Conservation (phyloP, 1,284 basidiomycete genomes). For the Pholiota adiposa region DNA sequence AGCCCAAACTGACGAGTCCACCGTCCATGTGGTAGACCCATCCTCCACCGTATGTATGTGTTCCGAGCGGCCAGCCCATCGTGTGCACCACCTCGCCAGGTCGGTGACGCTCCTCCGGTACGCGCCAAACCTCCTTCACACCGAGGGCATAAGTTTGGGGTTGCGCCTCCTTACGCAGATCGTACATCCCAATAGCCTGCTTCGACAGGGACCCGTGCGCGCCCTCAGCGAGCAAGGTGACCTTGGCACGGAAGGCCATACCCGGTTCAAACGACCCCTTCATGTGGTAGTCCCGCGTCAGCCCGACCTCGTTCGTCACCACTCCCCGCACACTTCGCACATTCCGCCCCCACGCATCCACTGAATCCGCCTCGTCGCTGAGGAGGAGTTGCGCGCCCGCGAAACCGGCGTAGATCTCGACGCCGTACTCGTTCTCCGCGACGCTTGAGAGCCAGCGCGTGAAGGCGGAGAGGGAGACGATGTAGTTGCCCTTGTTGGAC, state of each 20-base stretch:
- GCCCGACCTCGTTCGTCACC: constrained; percentile 93
- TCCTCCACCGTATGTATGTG: constrained; percentile 90
- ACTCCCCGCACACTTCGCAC: constrained; percentile 81
- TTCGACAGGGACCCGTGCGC: constrained; percentile 94
- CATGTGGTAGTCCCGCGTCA: constrained; percentile 79
- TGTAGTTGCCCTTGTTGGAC: constrained; percentile 91
- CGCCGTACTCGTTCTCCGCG: constrained; percentile 86
- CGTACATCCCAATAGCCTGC: constrained; percentile 79
- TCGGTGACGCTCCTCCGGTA: constrained; percentile 62
- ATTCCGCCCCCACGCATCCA: constrained; percentile 40
- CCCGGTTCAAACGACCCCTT: constrained; percentile 96
- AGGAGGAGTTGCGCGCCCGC: constrained; percentile 87
- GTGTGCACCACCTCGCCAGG: constrained; percentile 93
- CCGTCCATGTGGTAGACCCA: constrained; percentile 98
- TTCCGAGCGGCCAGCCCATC: constrained; percentile 91
- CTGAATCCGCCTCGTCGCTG: constrained; percentile 51
- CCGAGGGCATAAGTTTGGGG: constrained; percentile 98
- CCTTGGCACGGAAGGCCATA: constrained; percentile 95
- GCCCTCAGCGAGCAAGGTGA: constrained; percentile 96
- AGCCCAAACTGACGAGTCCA: constrained; percentile 87
- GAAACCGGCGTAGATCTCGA: constrained; percentile 98
- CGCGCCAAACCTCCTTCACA: constrained; percentile 97
- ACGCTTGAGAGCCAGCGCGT: constrained; percentile 90
- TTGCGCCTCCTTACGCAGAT: constrained; percentile 79
- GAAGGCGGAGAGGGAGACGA: constrained; percentile 88